Evolutionary conservation across 2,329 filamentous ascomycete genomes (phyloP).

Genomic region (Alternaria viburni): DNA sequence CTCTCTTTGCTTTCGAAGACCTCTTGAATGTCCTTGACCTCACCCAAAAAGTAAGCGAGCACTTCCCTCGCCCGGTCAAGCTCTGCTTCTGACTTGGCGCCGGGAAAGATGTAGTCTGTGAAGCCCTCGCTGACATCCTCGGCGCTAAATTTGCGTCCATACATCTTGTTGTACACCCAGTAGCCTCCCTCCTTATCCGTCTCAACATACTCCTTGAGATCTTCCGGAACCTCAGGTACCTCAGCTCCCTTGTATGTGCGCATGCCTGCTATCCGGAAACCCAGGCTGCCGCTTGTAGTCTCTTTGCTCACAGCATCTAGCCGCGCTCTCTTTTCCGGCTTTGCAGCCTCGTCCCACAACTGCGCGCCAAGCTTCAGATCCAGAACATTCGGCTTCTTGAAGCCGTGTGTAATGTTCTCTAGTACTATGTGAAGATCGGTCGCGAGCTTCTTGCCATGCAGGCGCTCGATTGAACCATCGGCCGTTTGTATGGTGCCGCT

Average conservation of each 20-base stretch:
- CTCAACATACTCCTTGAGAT: conserved; percentile 40
- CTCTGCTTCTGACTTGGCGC: conserved; percentile 31
- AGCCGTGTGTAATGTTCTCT: conserved; percentile 82
- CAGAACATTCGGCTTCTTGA: conserved; percentile 84
- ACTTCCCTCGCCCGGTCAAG: conserved; percentile 55
- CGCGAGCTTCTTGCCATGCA: conserved; percentile 68
- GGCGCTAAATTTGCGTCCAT: conserved; percentile 64
- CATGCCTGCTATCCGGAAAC: conserved; percentile 71
- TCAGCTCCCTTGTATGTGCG: conserved; percentile 58
- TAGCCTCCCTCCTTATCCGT: conserved; percentile 59
- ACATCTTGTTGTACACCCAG: conserved; percentile 69
- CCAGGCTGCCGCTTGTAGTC: conserved; percentile 66
- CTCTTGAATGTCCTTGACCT: conserved; percentile 62
- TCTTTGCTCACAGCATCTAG: conserved; percentile 65
- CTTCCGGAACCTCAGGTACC: conserved; percentile 26
- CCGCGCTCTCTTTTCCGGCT: conserved; percentile 62
- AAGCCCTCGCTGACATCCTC: conserved; percentile 65
- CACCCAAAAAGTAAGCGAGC: conserved; percentile 49
- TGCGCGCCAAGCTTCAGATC: conserved; percentile 90
- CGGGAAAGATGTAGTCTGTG: conserved; percentile 60
- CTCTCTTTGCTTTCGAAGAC: conserved; percentile 68
- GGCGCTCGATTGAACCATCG: conserved; percentile 40
- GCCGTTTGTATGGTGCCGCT: conserved; percentile 38
- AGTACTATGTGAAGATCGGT: conserved; percentile 84
- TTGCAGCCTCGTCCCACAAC: conserved; percentile 79